Conservation (phyloP, 345 rosid genomes). For the Linum lewisii region DNA sequence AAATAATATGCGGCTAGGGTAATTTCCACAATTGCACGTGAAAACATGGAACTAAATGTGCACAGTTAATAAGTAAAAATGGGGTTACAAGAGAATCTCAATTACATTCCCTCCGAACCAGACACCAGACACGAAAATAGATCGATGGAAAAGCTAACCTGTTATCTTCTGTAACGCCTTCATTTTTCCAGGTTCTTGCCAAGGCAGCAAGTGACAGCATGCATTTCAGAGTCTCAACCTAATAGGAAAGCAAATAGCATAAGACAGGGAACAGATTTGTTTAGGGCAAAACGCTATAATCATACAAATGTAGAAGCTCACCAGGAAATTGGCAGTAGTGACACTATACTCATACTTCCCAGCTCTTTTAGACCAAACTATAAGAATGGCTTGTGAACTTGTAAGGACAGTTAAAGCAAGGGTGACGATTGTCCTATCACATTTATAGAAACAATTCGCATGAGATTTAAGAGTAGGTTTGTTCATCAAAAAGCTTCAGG, state of each 20-base stretch:
- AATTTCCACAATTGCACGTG: not conserved
- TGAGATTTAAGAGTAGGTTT: not conserved
- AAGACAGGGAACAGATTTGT: not conserved
- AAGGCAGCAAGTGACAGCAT: conserved; percentile 76
- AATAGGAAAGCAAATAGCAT: not conserved
- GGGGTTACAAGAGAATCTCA: not conserved
- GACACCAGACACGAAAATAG: no score
- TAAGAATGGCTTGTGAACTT: conserved; percentile 93
- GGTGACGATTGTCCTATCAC: conserved; percentile 58
- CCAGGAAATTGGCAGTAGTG: conserved; percentile 92
- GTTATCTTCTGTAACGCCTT: conserved; percentile 91
- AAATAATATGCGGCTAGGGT: not conserved
- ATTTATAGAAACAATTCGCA: conserved; percentile 1
- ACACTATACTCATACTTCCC: conserved; percentile 94
- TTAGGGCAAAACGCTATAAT: not conserved
- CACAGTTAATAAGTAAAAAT: not conserved
- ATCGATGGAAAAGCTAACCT: conserved; percentile 36
- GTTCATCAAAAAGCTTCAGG: not conserved
- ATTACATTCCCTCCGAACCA: not conserved
- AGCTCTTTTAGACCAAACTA: conserved; percentile 98
- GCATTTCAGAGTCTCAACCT: conserved; percentile 97
- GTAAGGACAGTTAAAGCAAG: conserved; percentile 78
- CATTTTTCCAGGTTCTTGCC: conserved; percentile 63
- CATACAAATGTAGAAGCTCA: conserved; percentile 22
- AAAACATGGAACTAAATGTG: not conserved